A percentile compares a stretch with the other conserved stretches of the same genome.
Evolutionary conservation across 345 rosid species (phyloP).

Genomic region (Hirschfeldia incana): DNA sequence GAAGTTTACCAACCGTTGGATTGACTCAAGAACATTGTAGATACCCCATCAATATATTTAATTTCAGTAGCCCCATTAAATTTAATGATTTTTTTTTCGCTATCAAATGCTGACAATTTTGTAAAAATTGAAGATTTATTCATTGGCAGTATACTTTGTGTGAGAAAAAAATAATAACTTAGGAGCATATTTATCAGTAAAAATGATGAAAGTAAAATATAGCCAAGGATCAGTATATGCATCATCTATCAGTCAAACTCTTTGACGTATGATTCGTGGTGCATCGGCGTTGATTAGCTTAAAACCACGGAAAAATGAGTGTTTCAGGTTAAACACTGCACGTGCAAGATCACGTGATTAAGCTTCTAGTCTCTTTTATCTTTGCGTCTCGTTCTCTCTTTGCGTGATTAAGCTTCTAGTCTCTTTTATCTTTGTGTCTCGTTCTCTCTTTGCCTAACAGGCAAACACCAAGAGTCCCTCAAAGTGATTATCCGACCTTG

Average conservation of each 20-base stretch:
- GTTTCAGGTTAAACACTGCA: neutral
- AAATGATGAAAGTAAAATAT: neutral
- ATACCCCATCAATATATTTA: neutral
- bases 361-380: neutral
- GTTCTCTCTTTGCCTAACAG: too few relatives aligned
- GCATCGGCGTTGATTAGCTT: neutral
- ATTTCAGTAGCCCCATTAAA: neutral
- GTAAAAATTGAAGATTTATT: too few relatives aligned
- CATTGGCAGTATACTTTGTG: too few relatives aligned
- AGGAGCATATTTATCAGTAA: neutral
- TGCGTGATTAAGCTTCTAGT: too few relatives aligned
- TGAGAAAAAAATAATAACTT: neutral
- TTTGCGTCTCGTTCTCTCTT: too few relatives aligned
- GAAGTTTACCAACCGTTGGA: conserved; percentile 24
- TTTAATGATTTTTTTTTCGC: too few relatives aligned
- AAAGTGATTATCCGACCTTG: neutral
- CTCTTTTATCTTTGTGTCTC: too few relatives aligned
- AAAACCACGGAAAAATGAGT: neutral
- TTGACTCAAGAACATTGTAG: neutral
- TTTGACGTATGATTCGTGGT: neutral
- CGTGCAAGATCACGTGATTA: neutral
- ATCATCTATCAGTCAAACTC: neutral
- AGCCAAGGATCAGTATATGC: neutral
- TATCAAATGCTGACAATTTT: too few relatives aligned
- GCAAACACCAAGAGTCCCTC: too few relatives aligned